A percentile compares a stretch with the other conserved stretches of the same genome.
These are phyloP conservation scores for Colletotrichum trifolii DNA, from an alignment of 2,329 filamentous ascomycete species.

Conservation along the genomic window DNA sequence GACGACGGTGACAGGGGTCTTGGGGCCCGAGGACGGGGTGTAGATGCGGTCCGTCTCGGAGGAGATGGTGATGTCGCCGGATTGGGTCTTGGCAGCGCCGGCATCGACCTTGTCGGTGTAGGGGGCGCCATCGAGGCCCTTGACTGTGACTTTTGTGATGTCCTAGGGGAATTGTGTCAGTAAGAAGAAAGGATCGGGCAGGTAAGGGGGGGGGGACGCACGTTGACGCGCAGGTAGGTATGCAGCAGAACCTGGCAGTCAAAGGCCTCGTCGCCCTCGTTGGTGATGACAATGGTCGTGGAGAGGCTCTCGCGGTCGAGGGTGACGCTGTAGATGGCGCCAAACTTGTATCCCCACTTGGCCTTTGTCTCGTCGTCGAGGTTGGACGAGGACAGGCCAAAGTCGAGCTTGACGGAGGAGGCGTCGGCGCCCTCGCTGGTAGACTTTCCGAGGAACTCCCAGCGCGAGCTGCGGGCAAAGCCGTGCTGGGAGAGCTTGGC, in stretches of 20 bases:
- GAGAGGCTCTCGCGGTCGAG: constrained; percentile 79
- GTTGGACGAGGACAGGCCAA: constrained; percentile 82
- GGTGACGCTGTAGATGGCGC: constrained; percentile 92
- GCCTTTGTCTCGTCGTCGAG: constrained; percentile 75
- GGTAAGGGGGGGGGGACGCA: constrained; percentile 49
- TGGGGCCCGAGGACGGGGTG: constrained; percentile 72
- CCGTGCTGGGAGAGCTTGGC: constrained; percentile 89
- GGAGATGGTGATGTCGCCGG: constrained; percentile 74
- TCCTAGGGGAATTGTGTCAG: constrained; percentile 66
- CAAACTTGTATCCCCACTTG: constrained; percentile 89
- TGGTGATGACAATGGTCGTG: constrained; percentile 87
- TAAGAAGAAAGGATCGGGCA: not conserved
- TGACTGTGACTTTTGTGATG: constrained; percentile 77
- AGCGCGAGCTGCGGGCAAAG: constrained; percentile 88
- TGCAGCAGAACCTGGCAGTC: constrained; percentile 94
- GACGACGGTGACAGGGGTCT: constrained; percentile 66
- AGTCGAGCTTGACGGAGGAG: constrained; percentile 90
- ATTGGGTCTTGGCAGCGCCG: constrained; percentile 71
- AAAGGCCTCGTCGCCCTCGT: constrained; percentile 84
- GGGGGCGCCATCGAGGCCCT: constrained; percentile 78
- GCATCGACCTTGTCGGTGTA: constrained; percentile 88
- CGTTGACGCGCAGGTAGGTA: constrained; percentile 85
- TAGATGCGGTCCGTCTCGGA: constrained; percentile 92
- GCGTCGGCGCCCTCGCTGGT: constrained; percentile 55
- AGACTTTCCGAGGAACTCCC: constrained; percentile 95